Conservation (phyloP, 176 grass and related monocot genomes). For the Aegilops longissima region DNA sequence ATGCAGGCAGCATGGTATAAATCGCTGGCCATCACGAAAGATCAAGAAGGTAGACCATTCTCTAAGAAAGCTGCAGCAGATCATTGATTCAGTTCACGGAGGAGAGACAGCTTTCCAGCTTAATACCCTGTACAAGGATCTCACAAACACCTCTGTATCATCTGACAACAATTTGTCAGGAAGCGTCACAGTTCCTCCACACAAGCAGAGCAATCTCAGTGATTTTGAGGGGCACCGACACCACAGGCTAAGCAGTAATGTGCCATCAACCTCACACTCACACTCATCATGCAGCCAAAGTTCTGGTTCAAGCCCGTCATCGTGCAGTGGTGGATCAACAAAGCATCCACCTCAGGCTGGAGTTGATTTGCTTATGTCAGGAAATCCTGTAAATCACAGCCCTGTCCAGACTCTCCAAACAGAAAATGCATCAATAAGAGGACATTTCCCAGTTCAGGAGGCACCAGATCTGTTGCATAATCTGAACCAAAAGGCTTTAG, state of each 20-base stretch:
- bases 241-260: slow-evolving; percentile 19
- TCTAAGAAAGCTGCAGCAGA: slow-evolving; percentile 79
- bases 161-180: slow-evolving; percentile 61
- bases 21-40: slow-evolving; percentile 88
- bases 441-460: slow-evolving; percentile 43
- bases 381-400: slow-evolving; percentile 32
- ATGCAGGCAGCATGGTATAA: slow-evolving; percentile 95
- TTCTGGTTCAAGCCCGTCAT: slow-evolving; percentile 63
- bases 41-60: slow-evolving; percentile 99
- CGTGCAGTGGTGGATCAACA: slow-evolving; percentile 44
- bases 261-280: slow-evolving; percentile 55
- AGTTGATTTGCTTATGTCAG: slow-evolving; percentile 35
- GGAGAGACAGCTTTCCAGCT: slow-evolving; percentile 77
- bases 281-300: slow-evolving; percentile 62
- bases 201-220: slow-evolving; percentile 41
- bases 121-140: slow-evolving; percentile 73
- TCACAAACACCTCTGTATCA: slow-evolving; percentile 56
- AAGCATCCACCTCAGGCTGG: slow-evolving; percentile 36
- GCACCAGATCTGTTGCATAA: slow-evolving; percentile 31
- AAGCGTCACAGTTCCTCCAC: slow-evolving; percentile 39
- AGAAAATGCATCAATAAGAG: slow-evolving; percentile 42
- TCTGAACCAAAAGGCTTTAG: slow-evolving; percentile 25
- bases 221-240: slow-evolving; percentile 31
- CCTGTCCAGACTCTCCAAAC: slow-evolving; percentile 38
- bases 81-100: slow-evolving; percentile 94